Evolutionary conservation across 108 stramenopile genomes (phyloP), one percentile per base, ranked within the genome.

Genomic region (Pseudonitzschia delicatissima): DNA sequence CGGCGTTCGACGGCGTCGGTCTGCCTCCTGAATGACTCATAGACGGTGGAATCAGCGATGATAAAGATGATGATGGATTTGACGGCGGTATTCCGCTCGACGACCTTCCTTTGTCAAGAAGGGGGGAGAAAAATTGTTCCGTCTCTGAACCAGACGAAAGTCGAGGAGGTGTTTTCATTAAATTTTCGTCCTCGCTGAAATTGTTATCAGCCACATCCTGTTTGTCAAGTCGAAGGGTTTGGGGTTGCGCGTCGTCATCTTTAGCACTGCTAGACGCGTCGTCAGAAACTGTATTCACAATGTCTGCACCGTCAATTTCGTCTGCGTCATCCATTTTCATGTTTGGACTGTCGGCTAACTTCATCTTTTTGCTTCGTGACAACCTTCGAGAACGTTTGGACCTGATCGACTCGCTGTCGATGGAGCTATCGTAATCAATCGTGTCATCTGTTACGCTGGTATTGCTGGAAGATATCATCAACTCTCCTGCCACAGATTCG

Each of bases 401-500:
- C 20, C 20, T 34, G 29, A 12, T 31, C 13, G 53, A 32, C 37
- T 39, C 37, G 37, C 11, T 39, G 37, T 39, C 37, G 11, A 8
- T 39, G 11, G 15, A 17, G 48, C 48, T 8, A 23, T 21, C 48
- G 48, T 17, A 7, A 49, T 49, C 48, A 49, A 9, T 33, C 28
- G 15, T 12, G 29, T 25, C 25, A 28, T 45, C 39, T 57, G 27
- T 11, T 11, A 28, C 11, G 27, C 21, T 42, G 15, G 15, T 42
- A 42, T 15, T 58, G 34, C 33, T 58, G 4, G 53, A 53, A 18
- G 67, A 57, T 37, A 48, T 58, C 39, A 57, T 48, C 17, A 47
- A 31, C n/a, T 32, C 64, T 11, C 74, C 50, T 18, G 53, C 52
- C 33, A 70, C 66, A 2, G 64, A 62, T 29, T 71, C 68, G 23